phyloP scores from a whole-genome alignment of 2,329 filamentous ascomycete genomes.

The Bipolaris zeicola region DNA sequence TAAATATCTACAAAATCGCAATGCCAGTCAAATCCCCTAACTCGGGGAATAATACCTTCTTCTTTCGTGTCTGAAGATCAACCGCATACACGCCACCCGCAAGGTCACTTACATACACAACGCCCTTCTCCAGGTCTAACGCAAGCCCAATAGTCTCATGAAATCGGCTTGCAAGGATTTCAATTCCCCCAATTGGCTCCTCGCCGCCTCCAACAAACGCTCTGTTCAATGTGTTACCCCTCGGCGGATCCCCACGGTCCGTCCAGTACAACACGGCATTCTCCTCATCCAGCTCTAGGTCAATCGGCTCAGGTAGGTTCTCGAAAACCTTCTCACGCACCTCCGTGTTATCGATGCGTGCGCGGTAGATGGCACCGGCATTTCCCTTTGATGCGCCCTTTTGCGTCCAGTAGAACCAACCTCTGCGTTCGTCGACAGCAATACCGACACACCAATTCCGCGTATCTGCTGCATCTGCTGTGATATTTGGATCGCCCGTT shows the following conservation, averaged over 20 bases:
- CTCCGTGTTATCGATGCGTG: neutral
- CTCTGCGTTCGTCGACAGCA: neutral
- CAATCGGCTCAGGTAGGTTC: neutral
- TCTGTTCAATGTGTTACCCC: neutral
- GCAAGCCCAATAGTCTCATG: neutral
- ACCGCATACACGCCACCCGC: neutral
- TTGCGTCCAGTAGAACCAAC: constrained; percentile 1
- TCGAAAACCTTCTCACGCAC: neutral
- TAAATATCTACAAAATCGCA: neutral
- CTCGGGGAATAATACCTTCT: neutral
- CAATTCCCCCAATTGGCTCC: neutral
- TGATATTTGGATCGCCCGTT: neutral
- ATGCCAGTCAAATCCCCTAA: neutral
- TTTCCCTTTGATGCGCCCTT: neutral
- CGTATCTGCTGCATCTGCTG: neutral
- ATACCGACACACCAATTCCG: neutral
- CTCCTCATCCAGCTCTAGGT: neutral
- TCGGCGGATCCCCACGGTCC: neutral
- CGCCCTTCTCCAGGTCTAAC: neutral
- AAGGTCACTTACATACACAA: neutral
- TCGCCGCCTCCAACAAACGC: neutral
- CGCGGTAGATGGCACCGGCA: neutral
- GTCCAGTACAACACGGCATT: neutral
- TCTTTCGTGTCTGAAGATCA: neutral
- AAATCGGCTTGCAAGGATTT: neutral